Evolutionary conservation across 2,329 filamentous ascomycete species (phyloP), one percentile per base, ranked within the genome.

Genomic region (Alternaria gansuensis): DNA sequence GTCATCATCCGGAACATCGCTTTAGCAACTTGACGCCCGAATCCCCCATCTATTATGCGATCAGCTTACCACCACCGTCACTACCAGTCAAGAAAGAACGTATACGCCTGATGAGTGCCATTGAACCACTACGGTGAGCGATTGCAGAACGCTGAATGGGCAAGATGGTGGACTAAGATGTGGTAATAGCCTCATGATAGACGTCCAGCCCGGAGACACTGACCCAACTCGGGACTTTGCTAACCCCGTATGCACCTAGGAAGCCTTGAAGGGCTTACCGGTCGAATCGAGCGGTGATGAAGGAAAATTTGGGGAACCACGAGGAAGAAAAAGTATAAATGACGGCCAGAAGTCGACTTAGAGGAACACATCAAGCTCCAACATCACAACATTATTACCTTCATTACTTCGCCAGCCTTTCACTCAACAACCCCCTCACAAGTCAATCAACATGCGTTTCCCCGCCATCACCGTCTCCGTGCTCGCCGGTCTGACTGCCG

Each of bases 361-460:
- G 17, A 48, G 37, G 24, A 23, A 52, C 14, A 23, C 45, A 54
- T 23, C 39, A 40, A 50, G 41, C 53, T 57, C 21, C 21, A 51
- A 40, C 33, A 54, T 40, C 37, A 51, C 8, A 48, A 23, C 54
- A 54, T n/a, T 51, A 51, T 33, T 41, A 37, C 28, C 34, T 56
- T 49, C 33, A 41, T 45, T 51, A 58, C 39, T 13, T 33, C 5
- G 37, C 26, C 23, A 44, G n/a, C n/a, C 44, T 40, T 55, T 46
- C 44, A 29, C 44, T 34, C 26, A 33, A 39, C n/a, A 46, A 14
- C 17, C 39, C 14, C 23, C 23, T 17, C 28, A 37, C 31, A 28
- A 44, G 11, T 31, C 41, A 54, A 36, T 48, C 34, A 57, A 29
- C 24, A 59, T 62, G 60, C 56, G 49, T 54, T 62, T 60, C 50